Percentiles rank a stretch among this genome's conserved stretches.
Evolutionary conservation across 192 early-diverging fungal genomes (phyloP).

Genomic region (Podila epigama): DNA sequence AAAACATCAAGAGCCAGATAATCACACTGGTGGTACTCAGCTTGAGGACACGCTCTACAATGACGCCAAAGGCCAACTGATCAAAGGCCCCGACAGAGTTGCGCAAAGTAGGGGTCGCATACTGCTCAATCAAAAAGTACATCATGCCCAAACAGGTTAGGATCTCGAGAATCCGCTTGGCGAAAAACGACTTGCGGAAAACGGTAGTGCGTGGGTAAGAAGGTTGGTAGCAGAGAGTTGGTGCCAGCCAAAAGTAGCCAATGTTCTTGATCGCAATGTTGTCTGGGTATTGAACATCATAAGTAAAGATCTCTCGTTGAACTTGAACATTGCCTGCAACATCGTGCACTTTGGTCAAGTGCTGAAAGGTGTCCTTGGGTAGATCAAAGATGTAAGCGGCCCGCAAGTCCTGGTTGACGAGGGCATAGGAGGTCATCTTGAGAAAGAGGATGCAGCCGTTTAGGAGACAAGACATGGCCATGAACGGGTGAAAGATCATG

Average conservation of each 20-base stretch:
- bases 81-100: conserved; percentile 81
- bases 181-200: conserved; percentile 76
- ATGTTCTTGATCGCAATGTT: conserved; percentile 74
- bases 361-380: conserved; percentile 21
- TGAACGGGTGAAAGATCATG: conserved; percentile 72
- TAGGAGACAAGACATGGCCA: conserved; percentile 68
- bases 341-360: conserved; percentile 31
- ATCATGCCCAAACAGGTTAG: conserved; percentile 71
- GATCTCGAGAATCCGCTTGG: conserved; percentile 83
- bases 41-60: conserved; percentile 89
- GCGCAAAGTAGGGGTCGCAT: conserved; percentile 79
- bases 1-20: conserved; percentile 94
- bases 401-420: conserved; percentile 82
- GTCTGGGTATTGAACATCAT: conserved; percentile 71
- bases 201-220: conserved; percentile 74
- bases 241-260: conserved; percentile 80
- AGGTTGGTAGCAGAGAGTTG: conserved; percentile 90
- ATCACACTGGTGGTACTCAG: conserved; percentile 76
- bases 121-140: conserved; percentile 83
- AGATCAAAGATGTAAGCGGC: conserved; percentile 60
- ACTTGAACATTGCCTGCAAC: conserved; percentile 34
- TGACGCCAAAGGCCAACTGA: conserved; percentile 64
- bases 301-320: conserved; percentile 41
- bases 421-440: conserved; percentile 81
- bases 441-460: conserved; percentile 75